phyloP scores from a whole-genome alignment of 768 basidiomycete genomes.

The Porpolomopsis calyptriformis region DNA sequence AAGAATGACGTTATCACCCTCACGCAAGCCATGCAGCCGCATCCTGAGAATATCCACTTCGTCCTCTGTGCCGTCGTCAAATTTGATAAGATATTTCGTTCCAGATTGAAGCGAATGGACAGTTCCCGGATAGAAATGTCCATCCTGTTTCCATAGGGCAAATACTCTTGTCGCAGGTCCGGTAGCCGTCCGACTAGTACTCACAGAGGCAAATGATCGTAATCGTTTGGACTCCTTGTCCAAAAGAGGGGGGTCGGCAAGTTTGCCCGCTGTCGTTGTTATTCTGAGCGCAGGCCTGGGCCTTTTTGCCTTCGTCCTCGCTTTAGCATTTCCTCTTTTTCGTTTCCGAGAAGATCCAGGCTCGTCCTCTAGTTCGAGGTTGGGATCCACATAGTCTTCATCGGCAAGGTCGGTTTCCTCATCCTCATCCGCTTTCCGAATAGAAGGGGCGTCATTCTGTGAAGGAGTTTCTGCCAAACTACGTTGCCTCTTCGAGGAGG shows the following conservation, averaged over 20 bases:
- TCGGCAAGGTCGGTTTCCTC: constrained; percentile 35
- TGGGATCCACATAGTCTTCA: constrained; percentile 29
- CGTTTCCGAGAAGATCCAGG: constrained; percentile 32
- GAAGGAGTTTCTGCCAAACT: constrained; percentile 15
- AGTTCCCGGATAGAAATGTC: constrained; percentile 51
- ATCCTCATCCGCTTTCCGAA: constrained; percentile 17
- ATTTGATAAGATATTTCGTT: constrained; percentile 39
- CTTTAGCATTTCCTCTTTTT: constrained; percentile 25
- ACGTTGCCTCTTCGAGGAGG: constrained; percentile 1
- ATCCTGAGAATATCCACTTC: constrained; percentile 41
- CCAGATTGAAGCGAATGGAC: constrained; percentile 28
- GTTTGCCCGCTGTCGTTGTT: constrained; percentile 19
- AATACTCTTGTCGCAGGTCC: constrained; percentile 48
- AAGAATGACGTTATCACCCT: constrained; percentile 48
- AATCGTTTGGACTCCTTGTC: constrained; percentile 29
- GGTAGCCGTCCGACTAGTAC: constrained; percentile 11
- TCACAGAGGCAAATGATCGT: constrained; percentile 26
- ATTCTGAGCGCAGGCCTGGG: constrained; percentile 11
- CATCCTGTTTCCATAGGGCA: constrained; percentile 53
- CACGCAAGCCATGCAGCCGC: constrained; percentile 37
- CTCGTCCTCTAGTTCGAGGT: constrained; percentile 12
- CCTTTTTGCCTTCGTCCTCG: constrained; percentile 9
- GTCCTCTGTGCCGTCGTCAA: constrained; percentile 51
- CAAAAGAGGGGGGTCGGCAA: constrained; percentile 19
- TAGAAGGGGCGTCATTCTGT: too few relatives aligned